Percentiles rank a stretch among this genome's conserved stretches.
These are phyloP conservation scores for Candida ponderosae DNA, from an alignment of 805 yeast genomes.

Conservation along the genomic window DNA sequence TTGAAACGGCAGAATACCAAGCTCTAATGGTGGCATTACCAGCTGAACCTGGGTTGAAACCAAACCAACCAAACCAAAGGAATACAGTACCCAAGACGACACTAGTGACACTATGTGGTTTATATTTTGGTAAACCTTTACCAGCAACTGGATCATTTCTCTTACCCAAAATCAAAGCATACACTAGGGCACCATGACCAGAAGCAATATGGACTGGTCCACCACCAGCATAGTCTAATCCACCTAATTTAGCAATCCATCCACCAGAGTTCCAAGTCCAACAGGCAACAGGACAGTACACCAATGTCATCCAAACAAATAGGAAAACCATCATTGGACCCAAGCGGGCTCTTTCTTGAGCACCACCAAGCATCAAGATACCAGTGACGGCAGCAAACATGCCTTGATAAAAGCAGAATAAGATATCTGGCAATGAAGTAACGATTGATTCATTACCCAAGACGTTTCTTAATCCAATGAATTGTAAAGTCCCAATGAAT, in stretches of 20 bases:
- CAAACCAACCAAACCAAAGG: constrained; percentile 99
- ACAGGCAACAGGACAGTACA: constrained; percentile 91
- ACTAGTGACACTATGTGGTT: constrained; percentile 87
- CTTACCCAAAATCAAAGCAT: constrained; percentile 86
- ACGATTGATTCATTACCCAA: constrained; percentile 74
- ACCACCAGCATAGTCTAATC: constrained; percentile 96
- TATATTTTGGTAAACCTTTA: constrained; percentile 74
- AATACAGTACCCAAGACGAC: constrained; percentile 90
- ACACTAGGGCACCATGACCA: constrained; percentile 92
- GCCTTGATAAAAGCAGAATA: constrained; percentile 89
- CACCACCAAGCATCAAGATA: constrained; percentile 93
- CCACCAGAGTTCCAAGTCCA: constrained; percentile 98
- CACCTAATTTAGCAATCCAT: constrained; percentile 79
- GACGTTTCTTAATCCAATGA: constrained; percentile 74
- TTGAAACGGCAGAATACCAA: constrained; percentile 88
- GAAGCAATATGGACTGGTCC: constrained; percentile 96
- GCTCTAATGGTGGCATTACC: constrained; percentile 92
- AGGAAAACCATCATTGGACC: constrained; percentile 95
- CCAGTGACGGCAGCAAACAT: constrained; percentile 96
- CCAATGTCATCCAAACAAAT: constrained; percentile 91
- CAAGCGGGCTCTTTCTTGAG: constrained; percentile 92
- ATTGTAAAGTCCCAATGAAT: constrained; percentile 74
- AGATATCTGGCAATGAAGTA: constrained; percentile 74
- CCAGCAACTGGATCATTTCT: constrained; percentile 75
- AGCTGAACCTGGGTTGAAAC: constrained; percentile 97